A percentile compares a stretch with the other conserved stretches of the same genome.
Evolutionary conservation across 495 filamentous ascomycete species (phyloP).

Genomic region (Collariella sp.): DNA sequence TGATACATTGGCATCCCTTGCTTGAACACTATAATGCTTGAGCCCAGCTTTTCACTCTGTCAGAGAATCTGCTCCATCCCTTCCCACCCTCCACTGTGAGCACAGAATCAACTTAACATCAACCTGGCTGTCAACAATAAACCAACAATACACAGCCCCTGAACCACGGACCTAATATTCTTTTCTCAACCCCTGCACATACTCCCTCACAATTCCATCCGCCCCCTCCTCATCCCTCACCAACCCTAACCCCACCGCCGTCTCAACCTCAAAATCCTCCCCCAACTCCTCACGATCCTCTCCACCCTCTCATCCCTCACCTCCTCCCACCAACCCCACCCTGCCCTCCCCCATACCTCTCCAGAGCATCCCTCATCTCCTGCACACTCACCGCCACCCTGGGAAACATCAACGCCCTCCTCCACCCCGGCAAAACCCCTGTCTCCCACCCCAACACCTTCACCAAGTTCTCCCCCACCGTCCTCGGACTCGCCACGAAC

Average conservation of each 20-base stretch:
- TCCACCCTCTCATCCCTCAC: slow-evolving; percentile 57
- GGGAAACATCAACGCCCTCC: slow-evolving; percentile 62
- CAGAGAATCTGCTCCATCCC: too few relatives aligned
- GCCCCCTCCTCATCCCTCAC: slow-evolving; percentile 41
- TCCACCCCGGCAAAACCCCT: slow-evolving; percentile 46
- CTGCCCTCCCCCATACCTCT: slow-evolving; percentile 60
- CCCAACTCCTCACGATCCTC: slow-evolving; percentile 67
- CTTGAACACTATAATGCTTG: too few relatives aligned
- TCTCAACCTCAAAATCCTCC: slow-evolving; percentile 54
- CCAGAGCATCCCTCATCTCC: slow-evolving; percentile 68
- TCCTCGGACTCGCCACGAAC: slow-evolving; percentile 62
- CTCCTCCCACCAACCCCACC: slow-evolving; percentile 56
- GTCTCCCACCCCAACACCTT: slow-evolving; percentile 50
- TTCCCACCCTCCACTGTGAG: too few relatives aligned
- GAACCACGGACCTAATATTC: too few relatives aligned
- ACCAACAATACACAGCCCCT: slow-evolving; percentile 1
- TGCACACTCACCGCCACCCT: slow-evolving; percentile 62
- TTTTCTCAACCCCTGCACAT: slow-evolving; percentile 32
- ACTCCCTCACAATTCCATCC: slow-evolving; percentile 32
- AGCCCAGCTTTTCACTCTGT: too few relatives aligned
- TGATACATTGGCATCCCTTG: too few relatives aligned
- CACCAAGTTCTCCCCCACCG: slow-evolving; percentile 61
- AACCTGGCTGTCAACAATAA: too few relatives aligned
- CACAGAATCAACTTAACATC: too few relatives aligned
- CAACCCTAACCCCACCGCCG: slow-evolving; percentile 53